phyloP scores from a whole-genome alignment of 1,284 basidiomycete genomes.

The Ustilago tritici region DNA sequence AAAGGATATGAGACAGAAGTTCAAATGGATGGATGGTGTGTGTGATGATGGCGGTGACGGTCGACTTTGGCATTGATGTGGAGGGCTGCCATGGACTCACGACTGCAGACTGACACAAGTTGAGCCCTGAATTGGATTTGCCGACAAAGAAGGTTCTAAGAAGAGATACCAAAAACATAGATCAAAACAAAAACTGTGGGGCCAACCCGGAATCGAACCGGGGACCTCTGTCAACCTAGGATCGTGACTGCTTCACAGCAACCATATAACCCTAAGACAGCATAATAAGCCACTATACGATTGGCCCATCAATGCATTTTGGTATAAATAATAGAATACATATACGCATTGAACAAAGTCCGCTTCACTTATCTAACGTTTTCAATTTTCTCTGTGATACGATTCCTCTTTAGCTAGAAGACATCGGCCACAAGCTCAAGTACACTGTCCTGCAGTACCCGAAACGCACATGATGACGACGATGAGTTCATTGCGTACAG shows the following conservation, averaged over 20 bases:
- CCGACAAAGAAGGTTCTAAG: neutral
- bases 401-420: neutral
- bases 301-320: constrained; percentile 24
- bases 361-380: too few relatives aligned
- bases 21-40: neutral
- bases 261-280: constrained; percentile 50
- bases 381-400: too few relatives aligned
- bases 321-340: neutral
- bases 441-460: too few relatives aligned
- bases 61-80: neutral
- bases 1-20: neutral
- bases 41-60: neutral
- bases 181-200: constrained; percentile 14
- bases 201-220: constrained; percentile 44
- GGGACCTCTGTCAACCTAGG: constrained; percentile 49
- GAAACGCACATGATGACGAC: neutral
- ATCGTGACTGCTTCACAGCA: neutral
- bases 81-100: neutral
- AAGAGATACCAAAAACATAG: neutral
- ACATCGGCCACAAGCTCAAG: neutral
- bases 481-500: neutral
- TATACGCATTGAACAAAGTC: neutral
- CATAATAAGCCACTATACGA: constrained; percentile 59
- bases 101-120: constrained; percentile 9
- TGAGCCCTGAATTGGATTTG: neutral